A percentile compares a stretch with the other conserved stretches of the same genome.
Conservation (phyloP, 345 rosid genomes). For the Salix koriyanagi region DNA sequence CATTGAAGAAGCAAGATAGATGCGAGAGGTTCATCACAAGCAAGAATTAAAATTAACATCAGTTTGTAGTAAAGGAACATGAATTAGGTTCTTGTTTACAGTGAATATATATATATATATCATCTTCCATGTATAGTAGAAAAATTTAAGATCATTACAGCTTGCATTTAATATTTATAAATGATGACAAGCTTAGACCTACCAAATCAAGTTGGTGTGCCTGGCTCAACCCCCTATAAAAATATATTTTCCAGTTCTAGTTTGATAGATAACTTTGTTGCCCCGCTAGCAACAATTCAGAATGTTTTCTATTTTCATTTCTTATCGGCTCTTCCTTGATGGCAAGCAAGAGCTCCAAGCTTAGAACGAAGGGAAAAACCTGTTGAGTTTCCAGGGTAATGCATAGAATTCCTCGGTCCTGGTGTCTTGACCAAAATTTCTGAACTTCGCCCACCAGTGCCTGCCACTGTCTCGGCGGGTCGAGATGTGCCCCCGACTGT, state of each 20-base stretch:
- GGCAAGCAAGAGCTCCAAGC: neutral
- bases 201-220: neutral
- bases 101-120: neutral
- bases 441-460: conserved; percentile 87
- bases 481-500: conserved; percentile 42
- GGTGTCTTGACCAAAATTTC: conserved; percentile 43
- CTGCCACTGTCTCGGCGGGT: conserved; percentile 73
- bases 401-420: conserved; percentile 73
- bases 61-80: neutral
- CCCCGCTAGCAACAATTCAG: neutral
- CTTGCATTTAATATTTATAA: neutral
- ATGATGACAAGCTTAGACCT: neutral
- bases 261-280: neutral
- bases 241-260: neutral
- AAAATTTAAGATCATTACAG: neutral
- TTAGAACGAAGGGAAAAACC: conserved; percentile 85
- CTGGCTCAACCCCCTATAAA: neutral
- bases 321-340: neutral
- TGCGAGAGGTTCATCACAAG: neutral
- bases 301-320: neutral
- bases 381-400: conserved; percentile 63
- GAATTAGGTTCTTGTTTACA: neutral
- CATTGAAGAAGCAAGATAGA: neutral
- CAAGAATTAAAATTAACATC: neutral
- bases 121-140: neutral